A percentile compares a stretch with the other conserved stretches of the same genome.
Evolutionary conservation across 441 rosid genomes (phyloP).

Genomic region (Euphorbia schlechtendalii): DNA sequence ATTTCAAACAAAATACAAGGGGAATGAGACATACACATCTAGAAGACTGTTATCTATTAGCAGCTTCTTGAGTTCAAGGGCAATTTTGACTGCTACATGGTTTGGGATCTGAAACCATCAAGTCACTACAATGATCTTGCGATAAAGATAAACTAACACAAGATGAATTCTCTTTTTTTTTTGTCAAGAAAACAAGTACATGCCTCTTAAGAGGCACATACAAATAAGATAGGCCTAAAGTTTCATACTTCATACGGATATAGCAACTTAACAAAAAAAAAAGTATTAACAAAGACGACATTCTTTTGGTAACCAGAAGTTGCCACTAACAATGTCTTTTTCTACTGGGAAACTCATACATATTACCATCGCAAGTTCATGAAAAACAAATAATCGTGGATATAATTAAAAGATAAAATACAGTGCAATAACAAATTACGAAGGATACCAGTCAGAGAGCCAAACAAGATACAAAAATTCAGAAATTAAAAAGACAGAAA

Average conservation of each 20-base stretch:
- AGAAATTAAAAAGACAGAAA: neutral
- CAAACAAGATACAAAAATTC: neutral
- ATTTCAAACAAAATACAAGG: neutral
- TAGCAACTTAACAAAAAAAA: neutral
- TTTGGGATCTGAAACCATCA: slow-evolving; percentile 59
- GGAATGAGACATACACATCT: slow-evolving; percentile 61
- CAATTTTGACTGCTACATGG: slow-evolving; percentile 91
- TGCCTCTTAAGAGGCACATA: neutral
- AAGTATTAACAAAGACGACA: neutral
- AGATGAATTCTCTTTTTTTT: neutral
- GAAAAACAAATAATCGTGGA: neutral
- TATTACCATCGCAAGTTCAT: neutral
- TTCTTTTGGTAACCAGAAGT: neutral
- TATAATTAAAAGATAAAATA: neutral
- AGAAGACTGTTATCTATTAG: slow-evolving; percentile 97
- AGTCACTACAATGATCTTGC: neutral
- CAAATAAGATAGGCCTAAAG: neutral
- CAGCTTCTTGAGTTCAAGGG: slow-evolving; percentile 95
- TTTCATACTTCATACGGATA: neutral
- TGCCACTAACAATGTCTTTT: neutral
- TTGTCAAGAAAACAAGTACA: too few relatives aligned
- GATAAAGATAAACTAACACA: neutral
- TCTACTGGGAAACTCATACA: neutral
- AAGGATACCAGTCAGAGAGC: neutral
- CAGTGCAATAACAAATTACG: neutral